Evolutionary conservation across 306 rosid genomes (phyloP).

Genomic region (Dicorynia guianensis): DNA sequence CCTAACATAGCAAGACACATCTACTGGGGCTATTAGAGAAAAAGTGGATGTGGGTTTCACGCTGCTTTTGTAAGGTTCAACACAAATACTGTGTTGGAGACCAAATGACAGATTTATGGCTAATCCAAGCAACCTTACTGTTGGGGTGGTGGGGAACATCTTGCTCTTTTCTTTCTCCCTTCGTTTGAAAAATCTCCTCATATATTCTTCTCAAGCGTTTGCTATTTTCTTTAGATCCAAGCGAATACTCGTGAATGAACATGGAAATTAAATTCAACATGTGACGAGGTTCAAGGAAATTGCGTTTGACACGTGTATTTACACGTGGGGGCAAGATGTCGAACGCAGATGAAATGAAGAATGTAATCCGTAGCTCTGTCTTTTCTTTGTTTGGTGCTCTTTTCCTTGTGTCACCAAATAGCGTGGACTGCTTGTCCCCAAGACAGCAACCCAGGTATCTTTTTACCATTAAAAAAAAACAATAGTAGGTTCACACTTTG

Average conservation of each 20-base stretch:
- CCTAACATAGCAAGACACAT: slow-evolving; percentile 11
- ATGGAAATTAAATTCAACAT: slow-evolving; percentile 10
- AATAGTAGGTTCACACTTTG: slow-evolving; percentile 42
- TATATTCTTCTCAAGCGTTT: slow-evolving; percentile 30
- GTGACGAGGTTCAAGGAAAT: slow-evolving; percentile 17
- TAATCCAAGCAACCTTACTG: slow-evolving; percentile 56
- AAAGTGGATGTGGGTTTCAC: slow-evolving; percentile 41
- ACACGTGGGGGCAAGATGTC: slow-evolving; percentile 55
- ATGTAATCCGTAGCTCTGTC: slow-evolving; percentile 3
- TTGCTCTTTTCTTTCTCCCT: slow-evolving; percentile 38
- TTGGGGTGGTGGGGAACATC: slow-evolving; percentile 76
- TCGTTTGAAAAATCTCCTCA: slow-evolving; percentile 32
- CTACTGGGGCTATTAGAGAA: neutral
- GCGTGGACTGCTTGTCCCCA: slow-evolving; percentile 49
- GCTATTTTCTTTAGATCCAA: slow-evolving; percentile 56
- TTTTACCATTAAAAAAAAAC: slow-evolving; percentile 42
- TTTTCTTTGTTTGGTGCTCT: slow-evolving; percentile 31
- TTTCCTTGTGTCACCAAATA: slow-evolving; percentile 36
- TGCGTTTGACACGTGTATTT: slow-evolving; percentile 38
- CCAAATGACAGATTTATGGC: slow-evolving; percentile 62
- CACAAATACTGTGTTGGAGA: slow-evolving; percentile 41
- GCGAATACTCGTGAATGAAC: slow-evolving; percentile 42
- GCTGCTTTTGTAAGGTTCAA: slow-evolving; percentile 33
- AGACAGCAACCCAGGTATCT: slow-evolving; percentile 32
- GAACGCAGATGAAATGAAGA: slow-evolving; percentile 14